Evolutionary conservation across 2,329 filamentous ascomycete genomes (phyloP).

Genomic region (Laburnicola sp.): DNA sequence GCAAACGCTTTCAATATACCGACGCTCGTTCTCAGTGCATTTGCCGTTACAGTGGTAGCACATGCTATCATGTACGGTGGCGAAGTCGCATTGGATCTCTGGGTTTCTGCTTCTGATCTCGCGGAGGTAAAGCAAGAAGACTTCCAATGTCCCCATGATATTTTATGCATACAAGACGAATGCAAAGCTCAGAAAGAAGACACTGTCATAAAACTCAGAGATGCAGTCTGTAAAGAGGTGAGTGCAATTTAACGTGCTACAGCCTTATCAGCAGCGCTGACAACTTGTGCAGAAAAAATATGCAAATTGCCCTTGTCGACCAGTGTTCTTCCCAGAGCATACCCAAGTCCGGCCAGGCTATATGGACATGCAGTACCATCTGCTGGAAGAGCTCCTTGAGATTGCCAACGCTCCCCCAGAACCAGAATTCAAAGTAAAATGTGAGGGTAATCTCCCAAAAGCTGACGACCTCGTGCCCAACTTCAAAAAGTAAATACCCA

Average conservation of each 20-base stretch:
- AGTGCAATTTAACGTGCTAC: not conserved
- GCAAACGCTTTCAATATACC: not conserved
- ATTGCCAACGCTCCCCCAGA: too few species aligned
- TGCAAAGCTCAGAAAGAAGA: conserved; percentile 12
- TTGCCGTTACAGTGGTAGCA: conserved; percentile 3
- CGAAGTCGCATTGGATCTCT: conserved; percentile 7
- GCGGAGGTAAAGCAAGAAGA: conserved; percentile 15
- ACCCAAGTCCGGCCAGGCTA: too few species aligned
- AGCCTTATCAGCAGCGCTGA: too few species aligned
- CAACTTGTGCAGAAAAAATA: too few species aligned
- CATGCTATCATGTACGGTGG: conserved; percentile 6
- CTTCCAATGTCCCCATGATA: conserved; percentile 15
- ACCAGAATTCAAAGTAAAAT: too few species aligned
- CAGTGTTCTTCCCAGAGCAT: too few species aligned
- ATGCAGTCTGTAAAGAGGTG: not conserved
- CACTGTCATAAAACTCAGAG: not conserved
- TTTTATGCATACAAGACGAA: conserved; percentile 13
- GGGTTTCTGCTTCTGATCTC: conserved; percentile 3
- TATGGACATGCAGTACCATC: too few species aligned
- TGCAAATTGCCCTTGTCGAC: too few species aligned
- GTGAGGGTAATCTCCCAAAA: too few species aligned
- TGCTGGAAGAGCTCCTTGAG: too few species aligned
- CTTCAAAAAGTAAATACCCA: too few species aligned
- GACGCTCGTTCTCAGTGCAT: not conserved
- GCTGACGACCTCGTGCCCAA: too few species aligned